Evolutionary conservation across 1,284 basidiomycete species (phyloP).

Genomic region (Mycena sp.): DNA sequence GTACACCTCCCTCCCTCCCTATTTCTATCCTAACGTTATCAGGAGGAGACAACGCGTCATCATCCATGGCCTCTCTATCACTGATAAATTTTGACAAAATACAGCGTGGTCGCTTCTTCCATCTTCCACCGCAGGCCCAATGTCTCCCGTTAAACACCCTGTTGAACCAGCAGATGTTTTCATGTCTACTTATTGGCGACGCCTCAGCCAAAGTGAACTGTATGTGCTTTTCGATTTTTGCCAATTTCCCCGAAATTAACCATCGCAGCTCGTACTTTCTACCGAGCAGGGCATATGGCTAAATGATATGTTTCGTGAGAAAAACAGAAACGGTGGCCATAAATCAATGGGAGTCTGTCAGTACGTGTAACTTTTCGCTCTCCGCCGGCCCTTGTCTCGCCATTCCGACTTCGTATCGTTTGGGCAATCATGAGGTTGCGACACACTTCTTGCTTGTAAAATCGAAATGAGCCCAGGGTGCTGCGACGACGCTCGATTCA

Average conservation of each 20-base stretch:
- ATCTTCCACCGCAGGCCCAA: too few species aligned
- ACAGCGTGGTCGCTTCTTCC: too few species aligned
- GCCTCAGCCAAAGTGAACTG: constrained; percentile 24
- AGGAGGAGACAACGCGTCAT: too few species aligned
- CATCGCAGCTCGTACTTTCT: constrained; percentile 27
- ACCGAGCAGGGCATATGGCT: constrained; percentile 21
- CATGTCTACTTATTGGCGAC: constrained; percentile 2
- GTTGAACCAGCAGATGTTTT: too few species aligned
- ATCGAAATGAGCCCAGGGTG: constrained; percentile 22
- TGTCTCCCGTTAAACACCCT: too few species aligned
- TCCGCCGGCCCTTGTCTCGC: constrained; percentile 16
- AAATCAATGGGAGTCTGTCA: background rate
- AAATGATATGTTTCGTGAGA: constrained; percentile 25
- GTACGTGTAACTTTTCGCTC: constrained; percentile 22
- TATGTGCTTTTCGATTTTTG: too few species aligned
- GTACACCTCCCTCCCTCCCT: too few species aligned
- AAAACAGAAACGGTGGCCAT: background rate
- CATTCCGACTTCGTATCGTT: too few species aligned
- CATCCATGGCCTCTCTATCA: too few species aligned
- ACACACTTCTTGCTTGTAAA: constrained; percentile 16
- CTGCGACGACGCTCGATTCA: constrained; percentile 22
- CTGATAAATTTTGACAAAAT: too few species aligned
- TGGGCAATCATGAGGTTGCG: constrained; percentile 23
- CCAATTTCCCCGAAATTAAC: too few species aligned
- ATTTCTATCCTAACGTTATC: too few species aligned